Evolutionary conservation across 2,329 filamentous ascomycete genomes (phyloP), one percentile per base, ranked within the genome.

Genomic region (Venturia carpophila): DNA sequence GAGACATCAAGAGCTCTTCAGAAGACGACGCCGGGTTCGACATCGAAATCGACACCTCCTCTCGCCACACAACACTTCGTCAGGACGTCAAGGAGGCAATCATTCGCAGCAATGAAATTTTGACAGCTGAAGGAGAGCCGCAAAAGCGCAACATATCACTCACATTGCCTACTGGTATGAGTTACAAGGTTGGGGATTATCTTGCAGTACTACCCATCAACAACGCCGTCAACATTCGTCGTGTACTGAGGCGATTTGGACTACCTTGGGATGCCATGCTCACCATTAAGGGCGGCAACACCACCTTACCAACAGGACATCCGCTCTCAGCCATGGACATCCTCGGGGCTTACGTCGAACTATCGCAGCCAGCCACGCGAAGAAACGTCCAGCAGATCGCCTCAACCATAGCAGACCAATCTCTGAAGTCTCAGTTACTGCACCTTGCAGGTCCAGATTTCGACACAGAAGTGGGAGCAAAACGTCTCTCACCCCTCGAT

Each of bases 111-210:
- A 69, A 71, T 4, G 66, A 73, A 47, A 66, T 73, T 5, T 70
- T 77, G 1, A 71, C 74, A 9, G 66, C 68, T 0, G 68, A 70
- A 24, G 71, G 71, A 11, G 69, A 69, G 1, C 63, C 67, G 1
- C 70, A 74, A 62, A 75, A 76, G 67, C 67, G 72, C 60, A 76
- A 79, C 66, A 76, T 80, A 34, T 77, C 79, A 66, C 73, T 80
- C 65, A 73, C 75, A 62, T 70, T 80, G 9, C 78, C 78, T 0
- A 74, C 74, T 1, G 75, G 73, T 9, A 76, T 85, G 79, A 81
- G 80, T 0, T 93, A 92, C 75, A 81, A 83, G 47, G 83, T 87
- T 1, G 90, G 90, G 17, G 90, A 93, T 71, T 93, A 94, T 72
- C 81, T 93, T 0, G 87, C 88, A 0, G 79, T 92, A 2, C 78